Base-by-base conservation (phyloP, 1,139 yeast species). In the Geotrichum fermentans region DNA sequence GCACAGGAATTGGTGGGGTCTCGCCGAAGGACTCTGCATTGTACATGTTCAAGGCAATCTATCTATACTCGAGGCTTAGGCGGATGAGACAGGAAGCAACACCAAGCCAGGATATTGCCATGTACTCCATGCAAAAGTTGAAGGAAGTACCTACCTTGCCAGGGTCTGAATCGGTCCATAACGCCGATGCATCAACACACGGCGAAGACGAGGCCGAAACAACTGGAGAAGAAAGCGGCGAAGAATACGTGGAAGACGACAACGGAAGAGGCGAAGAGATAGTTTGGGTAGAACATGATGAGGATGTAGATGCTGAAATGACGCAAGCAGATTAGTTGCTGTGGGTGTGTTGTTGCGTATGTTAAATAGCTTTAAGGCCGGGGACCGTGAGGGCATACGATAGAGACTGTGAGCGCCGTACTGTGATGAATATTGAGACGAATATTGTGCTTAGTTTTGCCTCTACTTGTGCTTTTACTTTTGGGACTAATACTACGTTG, bases 1-100 rank as follows among this genome's bases (percentile, higher is more conserved):
- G 77, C 4, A 73, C 80, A 0, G 82, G 81, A 1, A 73, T 67
- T 52, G 80, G 77, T 0, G 71, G 70, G 0, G 66, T 77, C 0
- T 71, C 74, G 0, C 52, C 59, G 6, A 63, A 60, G 16, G 32
- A 39, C 3, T 40, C 52, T 13, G 52, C 52, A 2, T 16, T 21
- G 4, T 49, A 50, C 20, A 50, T 50, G 45, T 50, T 20, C 30
- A 22, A 40, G 36, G 52, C 52, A 4, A 33, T 49, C n/a, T 32
- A 24, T 16, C 14, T 16, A 6, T 46, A 24, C 28, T 32, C 28
- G 14, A 29, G 16, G 13, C 13, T 30, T 2, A n/a, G 18, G 21
- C 18, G 32, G 13, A 21, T 22, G 16, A 17, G 22, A 22, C 8
- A 24, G 11, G 28, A 24, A 24, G 10, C 6, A 5, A 16, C 13